Base-by-base conservation (phyloP, 106 monocot genomes). In the Amphibolis antarctica region DNA sequence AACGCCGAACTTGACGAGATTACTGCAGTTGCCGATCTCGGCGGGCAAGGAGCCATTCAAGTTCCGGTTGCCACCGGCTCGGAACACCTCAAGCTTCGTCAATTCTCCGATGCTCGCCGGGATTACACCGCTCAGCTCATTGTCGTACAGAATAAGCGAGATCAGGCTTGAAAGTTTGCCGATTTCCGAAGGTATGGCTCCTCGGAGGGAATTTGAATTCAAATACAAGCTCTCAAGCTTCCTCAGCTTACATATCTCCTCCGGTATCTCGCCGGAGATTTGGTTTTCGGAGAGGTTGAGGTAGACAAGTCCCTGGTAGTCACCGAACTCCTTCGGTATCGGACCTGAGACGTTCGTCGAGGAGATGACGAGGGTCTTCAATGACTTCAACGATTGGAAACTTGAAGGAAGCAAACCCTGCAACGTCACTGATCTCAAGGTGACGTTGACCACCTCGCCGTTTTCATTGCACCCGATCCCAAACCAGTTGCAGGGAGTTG, bases 1-100 rank as follows among this genome's bases (percentile, higher is more conserved):
- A 12, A 98, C 74, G 55, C 98, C 98, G 23, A 98, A 66, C 74
- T 85, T 72, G 24, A 70, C 66, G 3, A 98, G 55, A 29, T 72
- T 76, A 53, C 77, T 85, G 63, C 98, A 98, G 70, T 91, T 87
- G 10, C 87, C 86, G 30, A 98, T 90, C 75, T 91, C 87, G 14
- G 63, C 30, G 9, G 98, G 90, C 60, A 98, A 42, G 17, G 61
- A 7, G 3, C 98, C 98, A 25, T 73, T 76, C 42, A 98, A 46
- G 24, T 76, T 65, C 27, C 72, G 80, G 66, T 98, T 98, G 1
- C 98, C 98, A 1, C 98, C 98, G 1, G 82, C 87, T 1, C 98
- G 84, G 43, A 98, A 83, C 46, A 87, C 79, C 43, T 88, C 63
- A 5, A 98, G 85, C 47, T 74, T 76, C 24, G 52, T 20, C 61